A percentile compares a stretch with the other conserved stretches of the same genome.
These are phyloP conservation scores for Monosporascus sp. DNA, from an alignment of 2,329 filamentous ascomycete genomes.

Conservation along the genomic window DNA sequence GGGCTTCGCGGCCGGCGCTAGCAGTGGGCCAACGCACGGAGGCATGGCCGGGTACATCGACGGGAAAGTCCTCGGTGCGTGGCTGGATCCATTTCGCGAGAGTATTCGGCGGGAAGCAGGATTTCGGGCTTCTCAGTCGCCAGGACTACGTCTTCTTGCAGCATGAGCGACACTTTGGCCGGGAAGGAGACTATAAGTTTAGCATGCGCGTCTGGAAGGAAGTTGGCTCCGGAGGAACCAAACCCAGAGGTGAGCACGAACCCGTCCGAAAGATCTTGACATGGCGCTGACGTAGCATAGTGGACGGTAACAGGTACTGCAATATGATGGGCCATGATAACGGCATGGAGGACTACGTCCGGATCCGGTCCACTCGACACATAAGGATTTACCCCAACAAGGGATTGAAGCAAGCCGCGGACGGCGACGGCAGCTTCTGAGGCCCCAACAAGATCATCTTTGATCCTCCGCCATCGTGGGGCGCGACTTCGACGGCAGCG, in stretches of 20 bases:
- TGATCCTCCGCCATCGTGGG: too few relatives aligned
- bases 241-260: too few relatives aligned
- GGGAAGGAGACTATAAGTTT: constrained; percentile 5
- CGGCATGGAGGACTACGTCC: constrained; percentile 20
- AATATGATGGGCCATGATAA: constrained; percentile 23
- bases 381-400: constrained; percentile 12
- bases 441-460: too few relatives aligned
- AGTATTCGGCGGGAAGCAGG: constrained; percentile 15
- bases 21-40: too few relatives aligned
- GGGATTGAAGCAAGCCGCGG: too few relatives aligned
- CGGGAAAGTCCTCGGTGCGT: constrained; percentile 1
- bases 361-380: constrained; percentile 12
- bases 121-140: background rate
- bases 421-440: too few relatives aligned
- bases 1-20: too few relatives aligned
- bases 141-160: constrained; percentile 18
- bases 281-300: too few relatives aligned
- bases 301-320: constrained; percentile 25
- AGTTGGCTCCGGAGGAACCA: constrained; percentile 14
- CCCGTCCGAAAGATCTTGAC: too few relatives aligned
- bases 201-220: constrained; percentile 16
- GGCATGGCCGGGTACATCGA: constrained; percentile 3
- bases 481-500: too few relatives aligned
- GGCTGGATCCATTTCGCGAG: constrained; percentile 20
- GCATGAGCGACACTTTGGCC: constrained; percentile 5